These are phyloP conservation scores for Yamadazyma kitorensis DNA, from an alignment of 805 yeast genomes.

Conservation along the genomic window DNA sequence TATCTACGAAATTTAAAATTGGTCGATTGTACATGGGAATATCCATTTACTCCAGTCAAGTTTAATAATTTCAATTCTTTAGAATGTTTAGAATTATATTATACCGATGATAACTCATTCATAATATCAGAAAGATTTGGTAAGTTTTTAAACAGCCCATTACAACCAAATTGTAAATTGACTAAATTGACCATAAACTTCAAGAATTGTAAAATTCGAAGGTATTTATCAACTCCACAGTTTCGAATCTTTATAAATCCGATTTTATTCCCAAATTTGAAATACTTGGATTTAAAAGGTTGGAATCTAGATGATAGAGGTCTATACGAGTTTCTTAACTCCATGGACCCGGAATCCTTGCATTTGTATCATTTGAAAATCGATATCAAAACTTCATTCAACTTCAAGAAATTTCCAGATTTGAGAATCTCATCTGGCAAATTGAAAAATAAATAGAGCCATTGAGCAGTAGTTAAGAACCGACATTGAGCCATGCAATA, in stretches of 20 bases:
- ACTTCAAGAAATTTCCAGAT: no score
- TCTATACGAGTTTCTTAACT: no score
- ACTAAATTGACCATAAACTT: constrained; percentile 15
- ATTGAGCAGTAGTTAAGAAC: no score
- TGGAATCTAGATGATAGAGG: constrained; percentile 13
- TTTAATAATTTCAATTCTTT: constrained; percentile 28
- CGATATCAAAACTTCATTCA: no score
- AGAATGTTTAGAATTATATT: constrained; percentile 21
- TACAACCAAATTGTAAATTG: constrained; percentile 16
- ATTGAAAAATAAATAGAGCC: no score
- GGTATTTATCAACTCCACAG: constrained; percentile 11
- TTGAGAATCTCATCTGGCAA: no score
- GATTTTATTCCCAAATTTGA: constrained; percentile 11
- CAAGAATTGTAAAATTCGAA: constrained; percentile 5
- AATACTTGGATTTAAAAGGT: constrained; percentile 11
- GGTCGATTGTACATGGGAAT: constrained; percentile 53
- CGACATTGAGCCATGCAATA: no score
- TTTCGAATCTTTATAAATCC: constrained; percentile 10
- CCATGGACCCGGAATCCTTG: no score
- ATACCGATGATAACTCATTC: constrained; percentile 29
- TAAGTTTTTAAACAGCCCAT: constrained; percentile 23
- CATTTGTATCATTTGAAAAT: no score
- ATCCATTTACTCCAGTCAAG: constrained; percentile 46
- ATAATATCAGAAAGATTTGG: constrained; percentile 36
- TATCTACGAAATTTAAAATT: constrained; percentile 21